Evolutionary conservation across 306 rosid genomes (phyloP), one percentile per base, ranked within the genome.

Genomic region (Crotalaria pallida): DNA sequence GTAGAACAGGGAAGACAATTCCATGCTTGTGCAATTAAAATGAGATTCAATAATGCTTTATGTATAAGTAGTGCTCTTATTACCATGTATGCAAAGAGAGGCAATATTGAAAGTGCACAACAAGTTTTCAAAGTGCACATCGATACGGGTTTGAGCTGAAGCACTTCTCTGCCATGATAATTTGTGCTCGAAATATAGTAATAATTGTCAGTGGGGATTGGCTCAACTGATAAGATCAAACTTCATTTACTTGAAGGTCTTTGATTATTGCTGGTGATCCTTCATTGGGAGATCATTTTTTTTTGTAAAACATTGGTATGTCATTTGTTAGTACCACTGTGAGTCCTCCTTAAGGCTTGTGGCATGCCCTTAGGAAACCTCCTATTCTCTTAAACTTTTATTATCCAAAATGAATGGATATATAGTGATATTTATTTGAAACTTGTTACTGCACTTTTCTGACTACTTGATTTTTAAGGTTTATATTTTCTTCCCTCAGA

Each of bases 21-120:
- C 56, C 98, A 90, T 72, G 87, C 89, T 17, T 80, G 58, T 67
- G 85, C 96, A 66, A 77, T 90, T 79, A 93, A 93, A 82, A 69
- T 77, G 59, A 76, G 84, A 79, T 69, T 80, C 27, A 67, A 79
- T 65, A 83, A 87, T 58, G 87, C 90, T 45, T 45, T 93, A 44
- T 93, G 94, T 67, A 89, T 93, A 48, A 87, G 94, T 31, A 93
- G 96, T 83, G 88, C 98, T 64, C 90, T 93, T 74, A 87, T 90
- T 62, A 93, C 96, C 67, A 87, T 90, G 98, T 90, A 93, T 81
- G 90, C 98, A 41, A 93, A 90, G 86, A 84, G 82, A 80, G 96
- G 98, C 71, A 84, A 84, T 70, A 93, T 90, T 52, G 94, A 90
- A 18, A 82, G 90, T 67, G 98, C 98, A 69, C 60, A 74, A 62